These are phyloP conservation scores for Phytopythium montanum DNA, from an alignment of 352 stramenopile genomes.

Conservation along the genomic window DNA sequence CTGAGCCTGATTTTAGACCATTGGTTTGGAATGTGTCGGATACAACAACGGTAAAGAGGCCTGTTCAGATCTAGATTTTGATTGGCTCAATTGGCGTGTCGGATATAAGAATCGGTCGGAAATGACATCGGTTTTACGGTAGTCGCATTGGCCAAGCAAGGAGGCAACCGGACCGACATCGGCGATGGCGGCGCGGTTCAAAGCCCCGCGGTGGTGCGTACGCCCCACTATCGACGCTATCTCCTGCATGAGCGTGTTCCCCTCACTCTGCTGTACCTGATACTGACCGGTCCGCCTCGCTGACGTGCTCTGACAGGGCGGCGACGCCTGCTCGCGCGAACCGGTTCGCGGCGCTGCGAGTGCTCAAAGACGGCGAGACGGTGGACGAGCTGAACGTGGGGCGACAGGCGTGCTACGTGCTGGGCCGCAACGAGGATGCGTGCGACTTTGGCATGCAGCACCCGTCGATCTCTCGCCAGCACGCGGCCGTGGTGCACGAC, in stretches of 20 bases:
- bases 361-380: conserved; percentile 42
- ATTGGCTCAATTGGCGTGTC: too few relatives aligned
- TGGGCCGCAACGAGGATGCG: conserved; percentile 75
- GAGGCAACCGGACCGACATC: too few relatives aligned
- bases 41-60: too few relatives aligned
- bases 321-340: conserved; percentile 38
- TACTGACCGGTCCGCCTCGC: conserved; percentile 1
- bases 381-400: conserved; percentile 49
- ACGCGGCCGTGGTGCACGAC: conserved; percentile 73
- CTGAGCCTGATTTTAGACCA: too few relatives aligned
- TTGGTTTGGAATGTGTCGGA: too few relatives aligned
- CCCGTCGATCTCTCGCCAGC: conserved; percentile 76
- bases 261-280: background rate
- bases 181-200: conserved; percentile 7
- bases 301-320: conserved; percentile 33
- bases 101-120: too few relatives aligned
- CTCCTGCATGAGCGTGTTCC: background rate
- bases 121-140: too few relatives aligned
- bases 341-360: conserved; percentile 40
- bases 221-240: background rate
- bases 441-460: conserved; percentile 78
- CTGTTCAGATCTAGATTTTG: too few relatives aligned
- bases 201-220: conserved; percentile 5
- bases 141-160: too few relatives aligned
- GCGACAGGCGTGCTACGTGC: conserved; percentile 49